Conservation (phyloP, 805 yeast genomes). For the Kregervanrija pseudodelftensis region DNA sequence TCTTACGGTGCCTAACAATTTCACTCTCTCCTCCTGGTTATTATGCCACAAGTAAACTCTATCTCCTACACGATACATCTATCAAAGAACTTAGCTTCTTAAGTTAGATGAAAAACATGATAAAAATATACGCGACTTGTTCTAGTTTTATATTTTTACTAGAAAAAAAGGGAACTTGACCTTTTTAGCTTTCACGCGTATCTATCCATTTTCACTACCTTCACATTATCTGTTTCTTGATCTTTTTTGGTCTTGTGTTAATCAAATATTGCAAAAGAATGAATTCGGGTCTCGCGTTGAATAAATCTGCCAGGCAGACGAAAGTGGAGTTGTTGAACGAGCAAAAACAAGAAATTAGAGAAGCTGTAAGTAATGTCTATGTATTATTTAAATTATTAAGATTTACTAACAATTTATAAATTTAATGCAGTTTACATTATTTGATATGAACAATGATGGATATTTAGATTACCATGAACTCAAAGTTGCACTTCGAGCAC, state of each 20-base stretch:
- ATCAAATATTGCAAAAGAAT: not conserved
- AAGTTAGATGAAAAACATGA: too few relatives aligned
- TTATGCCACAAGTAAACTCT: too few relatives aligned
- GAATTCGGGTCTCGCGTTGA: slow-evolving; percentile 10
- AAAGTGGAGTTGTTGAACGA: slow-evolving; percentile 71
- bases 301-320: slow-evolving; percentile 30
- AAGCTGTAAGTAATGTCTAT: slow-evolving; percentile 46
- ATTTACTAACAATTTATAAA: not conserved
- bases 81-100: too few relatives aligned
- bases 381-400: not conserved
- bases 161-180: too few relatives aligned
- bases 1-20: slow-evolving; percentile 35
- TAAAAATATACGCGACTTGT: too few relatives aligned
- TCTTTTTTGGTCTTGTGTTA: too few relatives aligned
- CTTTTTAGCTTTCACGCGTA: too few relatives aligned
- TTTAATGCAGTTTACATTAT: slow-evolving; percentile 50
- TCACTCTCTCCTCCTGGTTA: too few relatives aligned
- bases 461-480: slow-evolving; percentile 85
- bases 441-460: slow-evolving; percentile 91
- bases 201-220: too few relatives aligned
- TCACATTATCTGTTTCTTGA: too few relatives aligned
- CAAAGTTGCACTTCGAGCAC: slow-evolving; percentile 88
- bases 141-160: too few relatives aligned
- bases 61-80: too few relatives aligned
- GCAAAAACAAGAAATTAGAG: slow-evolving; percentile 85